phyloP scores from a whole-genome alignment of 2,329 filamentous ascomycete genomes.

The Alternaria sp. region DNA sequence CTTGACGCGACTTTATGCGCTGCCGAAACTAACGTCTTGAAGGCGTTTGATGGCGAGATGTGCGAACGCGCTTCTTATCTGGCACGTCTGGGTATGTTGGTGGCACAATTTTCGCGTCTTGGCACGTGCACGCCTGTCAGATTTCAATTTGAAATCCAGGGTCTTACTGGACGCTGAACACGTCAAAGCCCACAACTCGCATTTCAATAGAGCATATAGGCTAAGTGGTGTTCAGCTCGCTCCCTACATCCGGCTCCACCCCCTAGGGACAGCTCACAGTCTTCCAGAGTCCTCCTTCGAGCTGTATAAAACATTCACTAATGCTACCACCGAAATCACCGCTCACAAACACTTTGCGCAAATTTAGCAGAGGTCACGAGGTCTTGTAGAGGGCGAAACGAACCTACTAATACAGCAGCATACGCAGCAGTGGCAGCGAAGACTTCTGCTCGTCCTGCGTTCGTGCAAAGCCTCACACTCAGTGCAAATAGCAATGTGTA shows the following conservation, averaged over 20 bases:
- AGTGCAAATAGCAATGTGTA: slow-evolving; percentile 30
- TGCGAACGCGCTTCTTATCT: not conserved
- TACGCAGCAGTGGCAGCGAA: slow-evolving; percentile 34
- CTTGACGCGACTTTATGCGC: not conserved
- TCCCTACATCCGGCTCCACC: not conserved
- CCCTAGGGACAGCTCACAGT: not conserved
- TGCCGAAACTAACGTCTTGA: not conserved
- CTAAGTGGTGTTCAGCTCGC: not conserved
- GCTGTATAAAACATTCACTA: not conserved
- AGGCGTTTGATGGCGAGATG: not conserved
- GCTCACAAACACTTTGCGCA: slow-evolving; percentile 22
- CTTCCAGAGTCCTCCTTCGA: not conserved
- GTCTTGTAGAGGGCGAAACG: not conserved
- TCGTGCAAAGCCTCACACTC: slow-evolving; percentile 26
- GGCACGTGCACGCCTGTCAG: not conserved
- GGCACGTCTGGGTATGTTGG: not conserved
- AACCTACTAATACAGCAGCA: slow-evolving; percentile 25
- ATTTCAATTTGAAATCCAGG: not conserved
- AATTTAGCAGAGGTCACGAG: not conserved
- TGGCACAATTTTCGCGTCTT: not conserved
- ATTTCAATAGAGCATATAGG: not conserved
- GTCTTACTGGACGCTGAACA: not conserved
- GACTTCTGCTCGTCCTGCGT: slow-evolving; percentile 27
- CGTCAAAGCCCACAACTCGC: not conserved
- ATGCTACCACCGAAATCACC: slow-evolving; percentile 19